A percentile compares a stretch with the other conserved stretches of the same genome.
phyloP scores from a whole-genome alignment of 352 stramenopile species.

The Aphanomyces invadans region DNA sequence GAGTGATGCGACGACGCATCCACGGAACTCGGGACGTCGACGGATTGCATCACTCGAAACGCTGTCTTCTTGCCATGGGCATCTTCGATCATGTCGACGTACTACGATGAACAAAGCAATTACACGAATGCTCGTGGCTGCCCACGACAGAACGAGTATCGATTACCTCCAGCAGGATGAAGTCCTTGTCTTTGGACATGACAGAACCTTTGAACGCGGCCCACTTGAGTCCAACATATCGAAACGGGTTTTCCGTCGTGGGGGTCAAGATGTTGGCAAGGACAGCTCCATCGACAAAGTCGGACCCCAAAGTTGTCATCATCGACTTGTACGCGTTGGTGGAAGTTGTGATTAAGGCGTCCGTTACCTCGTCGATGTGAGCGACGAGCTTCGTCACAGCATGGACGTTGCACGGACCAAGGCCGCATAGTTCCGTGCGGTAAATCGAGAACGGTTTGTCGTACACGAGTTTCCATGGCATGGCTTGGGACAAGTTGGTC shows the following conservation, averaged over 20 bases:
- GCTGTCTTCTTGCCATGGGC: constrained; percentile 73
- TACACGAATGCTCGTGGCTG: too few relatives aligned
- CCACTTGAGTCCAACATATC: constrained; percentile 81
- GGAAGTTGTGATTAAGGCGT: constrained; percentile 71
- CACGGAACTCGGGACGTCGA: constrained; percentile 46
- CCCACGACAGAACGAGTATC: too few relatives aligned
- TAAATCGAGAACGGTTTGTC: constrained; percentile 46
- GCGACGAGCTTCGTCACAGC: constrained; percentile 72
- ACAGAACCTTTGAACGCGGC: constrained; percentile 78
- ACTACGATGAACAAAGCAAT: constrained; percentile 26
- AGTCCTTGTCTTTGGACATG: constrained; percentile 71
- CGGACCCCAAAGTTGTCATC: constrained; percentile 76
- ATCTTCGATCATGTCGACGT: constrained; percentile 85
- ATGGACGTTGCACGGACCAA: constrained; percentile 79
- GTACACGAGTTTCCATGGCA: constrained; percentile 65
- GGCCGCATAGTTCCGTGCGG: constrained; percentile 46
- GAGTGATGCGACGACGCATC: constrained; percentile 45
- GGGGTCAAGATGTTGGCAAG: constrained; percentile 75
- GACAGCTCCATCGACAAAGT: constrained; percentile 76
- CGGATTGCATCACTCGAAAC: constrained; percentile 79
- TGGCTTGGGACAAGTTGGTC: constrained; percentile 61
- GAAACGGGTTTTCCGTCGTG: constrained; percentile 49
- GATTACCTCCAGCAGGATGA: constrained; percentile 58
- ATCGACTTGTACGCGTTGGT: constrained; percentile 78
- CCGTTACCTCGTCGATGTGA: constrained; percentile 72